Conservation (phyloP, 768 basidiomycete genomes). For the Lentinula sp. region DNA sequence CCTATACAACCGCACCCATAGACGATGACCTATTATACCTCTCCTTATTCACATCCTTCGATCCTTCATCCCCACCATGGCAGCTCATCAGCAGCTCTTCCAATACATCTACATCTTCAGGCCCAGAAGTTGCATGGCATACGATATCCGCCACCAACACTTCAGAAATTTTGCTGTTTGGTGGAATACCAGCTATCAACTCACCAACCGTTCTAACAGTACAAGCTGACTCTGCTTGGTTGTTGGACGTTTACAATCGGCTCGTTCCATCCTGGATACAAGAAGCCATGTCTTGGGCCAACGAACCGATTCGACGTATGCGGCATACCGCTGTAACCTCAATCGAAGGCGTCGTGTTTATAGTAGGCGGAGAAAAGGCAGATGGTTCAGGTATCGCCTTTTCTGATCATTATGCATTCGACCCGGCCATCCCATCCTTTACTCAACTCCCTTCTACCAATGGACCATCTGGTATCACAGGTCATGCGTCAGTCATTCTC, state of each 20-base stretch:
- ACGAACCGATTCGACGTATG: constrained; percentile 71
- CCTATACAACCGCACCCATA: constrained; percentile 72
- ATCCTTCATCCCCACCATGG: constrained; percentile 65
- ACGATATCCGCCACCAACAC: constrained; percentile 62
- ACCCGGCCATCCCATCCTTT: constrained; percentile 45
- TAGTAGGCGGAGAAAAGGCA: constrained; percentile 77
- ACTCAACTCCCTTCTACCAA: constrained; percentile 43
- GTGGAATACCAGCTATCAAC: constrained; percentile 66
- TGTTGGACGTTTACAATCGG: constrained; percentile 40
- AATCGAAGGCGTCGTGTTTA: constrained; percentile 47
- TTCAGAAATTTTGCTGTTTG: constrained; percentile 57
- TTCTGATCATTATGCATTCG: constrained; percentile 60
- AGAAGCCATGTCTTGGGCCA: constrained; percentile 48
- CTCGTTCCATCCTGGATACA: constrained; percentile 38
- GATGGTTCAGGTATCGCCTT: constrained; percentile 69
- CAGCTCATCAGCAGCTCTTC: constrained; percentile 42
- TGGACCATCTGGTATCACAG: constrained; percentile 64
- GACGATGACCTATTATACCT: constrained; percentile 65
- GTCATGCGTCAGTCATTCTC: constrained; percentile 68
- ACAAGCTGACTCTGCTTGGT: constrained; percentile 54
- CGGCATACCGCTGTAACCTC: constrained; percentile 59
- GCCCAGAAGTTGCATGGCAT: constrained; percentile 74
- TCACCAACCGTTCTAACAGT: constrained; percentile 44
- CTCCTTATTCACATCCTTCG: constrained; percentile 56
- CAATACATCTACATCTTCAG: constrained; percentile 37